Evolutionary conservation across 805 yeast genomes (phyloP).

Genomic region (Yarrowia sp.): DNA sequence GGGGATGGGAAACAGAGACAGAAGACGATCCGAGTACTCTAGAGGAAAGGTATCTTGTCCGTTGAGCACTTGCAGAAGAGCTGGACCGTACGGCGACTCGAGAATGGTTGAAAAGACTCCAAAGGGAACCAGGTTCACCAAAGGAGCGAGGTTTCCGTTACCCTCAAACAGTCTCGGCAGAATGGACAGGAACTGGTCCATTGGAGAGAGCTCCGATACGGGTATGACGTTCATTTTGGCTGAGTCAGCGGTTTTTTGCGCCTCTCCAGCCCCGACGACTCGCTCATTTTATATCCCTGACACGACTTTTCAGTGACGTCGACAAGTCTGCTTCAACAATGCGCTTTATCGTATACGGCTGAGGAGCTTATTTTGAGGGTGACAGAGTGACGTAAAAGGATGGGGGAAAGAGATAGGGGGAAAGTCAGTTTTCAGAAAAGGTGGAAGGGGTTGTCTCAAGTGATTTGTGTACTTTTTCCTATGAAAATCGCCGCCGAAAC

Average conservation of each 20-base stretch:
- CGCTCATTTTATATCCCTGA: constrained; percentile 3
- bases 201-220: background rate
- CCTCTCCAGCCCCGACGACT: background rate
- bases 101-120: background rate
- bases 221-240: background rate
- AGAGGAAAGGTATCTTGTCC: constrained; percentile 5
- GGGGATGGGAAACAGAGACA: constrained; percentile 14
- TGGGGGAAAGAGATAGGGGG: background rate
- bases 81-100: constrained; percentile 9
- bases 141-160: constrained; percentile 15
- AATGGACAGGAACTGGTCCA: background rate
- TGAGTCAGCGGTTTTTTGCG: no score
- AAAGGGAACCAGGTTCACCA: background rate
- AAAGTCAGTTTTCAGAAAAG: background rate
- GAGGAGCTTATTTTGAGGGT: background rate
- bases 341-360: constrained; percentile 14
- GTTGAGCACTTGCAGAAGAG: background rate
- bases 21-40: background rate
- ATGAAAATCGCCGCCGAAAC: no score
- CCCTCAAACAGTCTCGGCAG: constrained; percentile 6
- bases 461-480: no score
- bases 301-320: background rate
- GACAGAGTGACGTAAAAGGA: background rate
- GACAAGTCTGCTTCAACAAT: background rate
- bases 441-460: no score